Evolutionary conservation across 108 stramenopile species (phyloP).

Genomic region (Cyclostephanos tholiformis): DNA sequence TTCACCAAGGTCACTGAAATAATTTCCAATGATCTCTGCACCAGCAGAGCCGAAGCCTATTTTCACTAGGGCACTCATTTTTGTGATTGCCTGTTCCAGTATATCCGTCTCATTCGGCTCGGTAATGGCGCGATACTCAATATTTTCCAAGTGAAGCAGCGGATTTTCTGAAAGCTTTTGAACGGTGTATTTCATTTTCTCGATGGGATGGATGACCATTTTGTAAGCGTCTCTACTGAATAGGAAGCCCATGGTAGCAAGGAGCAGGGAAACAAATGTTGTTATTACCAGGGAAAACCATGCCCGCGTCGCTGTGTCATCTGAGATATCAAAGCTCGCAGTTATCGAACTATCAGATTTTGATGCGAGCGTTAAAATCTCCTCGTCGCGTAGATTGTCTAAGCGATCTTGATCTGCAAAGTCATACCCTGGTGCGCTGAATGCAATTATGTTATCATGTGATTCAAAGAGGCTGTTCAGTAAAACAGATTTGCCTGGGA

Average conservation of each 20-base stretch:
- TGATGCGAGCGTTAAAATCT: slow-evolving; percentile 39
- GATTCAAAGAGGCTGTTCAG: slow-evolving; percentile 37
- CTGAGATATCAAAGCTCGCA: slow-evolving; percentile 48
- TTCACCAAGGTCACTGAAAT: slow-evolving; percentile 51
- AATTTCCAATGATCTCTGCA: slow-evolving; percentile 72
- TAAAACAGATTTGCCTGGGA: slow-evolving; percentile 28
- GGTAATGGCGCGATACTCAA: slow-evolving; percentile 32
- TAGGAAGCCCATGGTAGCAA: slow-evolving; percentile 52
- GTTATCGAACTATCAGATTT: slow-evolving; percentile 15
- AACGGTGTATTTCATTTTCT: slow-evolving; percentile 53
- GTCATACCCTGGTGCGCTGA: slow-evolving; percentile 35
- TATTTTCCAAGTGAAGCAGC: slow-evolving; percentile 48
- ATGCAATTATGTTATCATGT: slow-evolving; percentile 49
- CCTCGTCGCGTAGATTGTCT: slow-evolving; percentile 32
- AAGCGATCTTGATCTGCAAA: slow-evolving; percentile 38
- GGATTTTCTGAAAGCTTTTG: slow-evolving; percentile 64
- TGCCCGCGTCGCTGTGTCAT: slow-evolving; percentile 42
- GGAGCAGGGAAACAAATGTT: slow-evolving; percentile 54
- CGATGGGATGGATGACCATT: slow-evolving; percentile 68
- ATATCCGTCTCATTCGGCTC: slow-evolving; percentile 70
- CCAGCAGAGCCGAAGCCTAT: slow-evolving; percentile 81
- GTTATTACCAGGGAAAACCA: slow-evolving; percentile 43
- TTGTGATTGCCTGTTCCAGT: slow-evolving; percentile 65
- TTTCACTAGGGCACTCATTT: slow-evolving; percentile 65
- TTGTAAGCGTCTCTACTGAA: slow-evolving; percentile 67